Conservation (phyloP, 148 eudicot species). For the Fagopyrum esculentum region DNA sequence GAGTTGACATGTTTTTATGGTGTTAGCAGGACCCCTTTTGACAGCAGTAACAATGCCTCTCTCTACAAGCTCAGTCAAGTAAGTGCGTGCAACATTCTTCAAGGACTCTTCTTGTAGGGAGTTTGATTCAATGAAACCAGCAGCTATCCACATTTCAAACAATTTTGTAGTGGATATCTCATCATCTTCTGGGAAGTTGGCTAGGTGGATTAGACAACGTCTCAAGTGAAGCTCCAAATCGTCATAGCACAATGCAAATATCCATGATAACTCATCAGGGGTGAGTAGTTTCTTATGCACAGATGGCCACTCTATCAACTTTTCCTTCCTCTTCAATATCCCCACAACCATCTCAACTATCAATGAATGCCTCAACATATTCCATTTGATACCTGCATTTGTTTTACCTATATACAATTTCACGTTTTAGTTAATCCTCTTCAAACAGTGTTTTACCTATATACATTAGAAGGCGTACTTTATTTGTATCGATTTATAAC, state of each 20-base stretch:
- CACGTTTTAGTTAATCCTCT: too few species aligned
- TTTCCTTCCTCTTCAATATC: neutral
- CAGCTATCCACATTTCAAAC: conserved; percentile 11
- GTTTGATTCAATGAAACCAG: neutral
- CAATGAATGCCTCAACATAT: neutral
- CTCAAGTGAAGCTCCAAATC: neutral
- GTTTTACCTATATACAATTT: too few species aligned
- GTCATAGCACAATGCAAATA: neutral
- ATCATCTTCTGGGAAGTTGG: neutral
- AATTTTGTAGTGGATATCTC: neutral
- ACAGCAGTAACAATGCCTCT: neutral
- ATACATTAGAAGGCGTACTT: too few species aligned
- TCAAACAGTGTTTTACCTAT: too few species aligned
- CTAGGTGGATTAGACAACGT: neutral
- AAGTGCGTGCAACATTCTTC: neutral
- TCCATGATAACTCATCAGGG: neutral
- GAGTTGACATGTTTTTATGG: neutral
- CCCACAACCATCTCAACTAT: neutral
- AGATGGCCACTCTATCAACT: neutral
- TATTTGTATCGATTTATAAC: too few species aligned
- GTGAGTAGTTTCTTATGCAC: neutral
- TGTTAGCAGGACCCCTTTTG: neutral
- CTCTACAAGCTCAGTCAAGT: neutral
- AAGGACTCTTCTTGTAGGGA: neutral
- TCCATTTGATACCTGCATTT: too few species aligned